These are phyloP conservation scores for Tympanopsis confertula DNA, from an alignment of 2,329 filamentous ascomycete species.

Conservation along the genomic window DNA sequence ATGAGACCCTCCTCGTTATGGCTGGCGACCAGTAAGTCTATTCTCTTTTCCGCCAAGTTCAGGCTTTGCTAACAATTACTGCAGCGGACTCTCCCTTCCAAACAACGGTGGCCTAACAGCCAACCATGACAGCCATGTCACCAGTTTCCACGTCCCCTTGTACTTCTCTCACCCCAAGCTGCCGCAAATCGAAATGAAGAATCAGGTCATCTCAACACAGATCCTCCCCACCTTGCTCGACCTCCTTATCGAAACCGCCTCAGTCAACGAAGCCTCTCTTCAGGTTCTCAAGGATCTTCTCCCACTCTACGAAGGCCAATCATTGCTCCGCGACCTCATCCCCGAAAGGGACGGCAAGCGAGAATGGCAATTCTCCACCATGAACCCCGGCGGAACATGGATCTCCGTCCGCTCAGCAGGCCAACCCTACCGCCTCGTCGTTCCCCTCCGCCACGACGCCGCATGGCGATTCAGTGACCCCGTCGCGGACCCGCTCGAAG, in stretches of 20 bases:
- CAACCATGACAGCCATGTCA: not conserved
- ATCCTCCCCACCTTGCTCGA: not conserved
- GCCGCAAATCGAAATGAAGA: not conserved
- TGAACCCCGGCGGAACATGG: conserved; percentile 19
- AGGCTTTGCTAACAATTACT: not conserved
- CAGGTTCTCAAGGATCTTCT: not conserved
- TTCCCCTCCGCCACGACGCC: conserved; percentile 15
- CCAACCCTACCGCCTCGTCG: conserved; percentile 14
- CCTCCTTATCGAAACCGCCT: not conserved
- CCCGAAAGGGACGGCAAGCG: not conserved
- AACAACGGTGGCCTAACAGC: not conserved
- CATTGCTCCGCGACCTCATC: not conserved
- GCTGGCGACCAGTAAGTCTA: not conserved
- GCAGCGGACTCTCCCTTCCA: not conserved
- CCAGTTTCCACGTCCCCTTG: not conserved
- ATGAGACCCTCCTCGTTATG: not conserved
- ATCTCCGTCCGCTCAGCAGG: conserved; percentile 16
- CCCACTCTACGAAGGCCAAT: not conserved
- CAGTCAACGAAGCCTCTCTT: not conserved
- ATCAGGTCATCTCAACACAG: not conserved
- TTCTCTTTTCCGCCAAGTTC: not conserved
- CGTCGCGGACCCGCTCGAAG: not conserved
- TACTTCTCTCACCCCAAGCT: not conserved
- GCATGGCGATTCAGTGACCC: conserved; percentile 19
- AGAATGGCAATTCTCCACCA: conserved; percentile 18